Conservation (phyloP, 768 basidiomycete species). For the Ramaria sp. region DNA sequence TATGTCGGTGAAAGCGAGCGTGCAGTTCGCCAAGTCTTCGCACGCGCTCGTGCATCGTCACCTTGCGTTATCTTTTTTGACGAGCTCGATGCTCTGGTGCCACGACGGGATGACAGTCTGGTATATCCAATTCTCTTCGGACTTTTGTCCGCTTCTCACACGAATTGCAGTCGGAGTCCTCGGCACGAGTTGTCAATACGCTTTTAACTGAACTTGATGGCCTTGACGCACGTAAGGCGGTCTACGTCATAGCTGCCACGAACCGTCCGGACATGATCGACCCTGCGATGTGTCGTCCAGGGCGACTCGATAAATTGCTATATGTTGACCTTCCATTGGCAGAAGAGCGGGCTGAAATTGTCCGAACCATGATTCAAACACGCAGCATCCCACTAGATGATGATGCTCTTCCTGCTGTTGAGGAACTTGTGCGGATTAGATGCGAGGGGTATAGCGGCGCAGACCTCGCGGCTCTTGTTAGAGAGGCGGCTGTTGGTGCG, state of each 20-base stretch:
- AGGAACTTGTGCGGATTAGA: slow-evolving; percentile 39
- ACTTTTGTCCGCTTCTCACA: not conserved
- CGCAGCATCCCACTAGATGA: slow-evolving; percentile 55
- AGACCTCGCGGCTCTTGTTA: slow-evolving; percentile 76
- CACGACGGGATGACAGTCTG: slow-evolving; percentile 79
- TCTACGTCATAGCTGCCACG: slow-evolving; percentile 91
- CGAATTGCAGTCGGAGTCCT: slow-evolving; percentile 68
- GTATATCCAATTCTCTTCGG: slow-evolving; percentile 30
- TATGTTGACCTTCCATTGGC: slow-evolving; percentile 81
- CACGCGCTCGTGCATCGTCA: slow-evolving; percentile 83
- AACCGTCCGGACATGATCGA: slow-evolving; percentile 97
- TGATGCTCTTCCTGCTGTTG: slow-evolving; percentile 20
- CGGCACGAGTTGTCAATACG: slow-evolving; percentile 88
- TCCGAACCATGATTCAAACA: slow-evolving; percentile 51
- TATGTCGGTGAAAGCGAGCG: slow-evolving; percentile 97
- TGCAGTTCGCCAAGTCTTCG: slow-evolving; percentile 90
- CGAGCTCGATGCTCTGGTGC: slow-evolving; percentile 87
- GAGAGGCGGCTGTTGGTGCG: slow-evolving; percentile 86
- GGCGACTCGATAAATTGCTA: slow-evolving; percentile 85
- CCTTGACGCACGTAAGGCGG: slow-evolving; percentile 72
- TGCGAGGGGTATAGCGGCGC: slow-evolving; percentile 92
- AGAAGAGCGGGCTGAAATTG: slow-evolving; percentile 71
- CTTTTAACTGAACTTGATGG: slow-evolving; percentile 91
- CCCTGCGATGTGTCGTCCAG: slow-evolving; percentile 96
- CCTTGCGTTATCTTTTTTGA: slow-evolving; percentile 96